These are phyloP conservation scores for Exophiala mesophila DNA, from an alignment of 2,329 filamentous ascomycete species.

Conservation along the genomic window DNA sequence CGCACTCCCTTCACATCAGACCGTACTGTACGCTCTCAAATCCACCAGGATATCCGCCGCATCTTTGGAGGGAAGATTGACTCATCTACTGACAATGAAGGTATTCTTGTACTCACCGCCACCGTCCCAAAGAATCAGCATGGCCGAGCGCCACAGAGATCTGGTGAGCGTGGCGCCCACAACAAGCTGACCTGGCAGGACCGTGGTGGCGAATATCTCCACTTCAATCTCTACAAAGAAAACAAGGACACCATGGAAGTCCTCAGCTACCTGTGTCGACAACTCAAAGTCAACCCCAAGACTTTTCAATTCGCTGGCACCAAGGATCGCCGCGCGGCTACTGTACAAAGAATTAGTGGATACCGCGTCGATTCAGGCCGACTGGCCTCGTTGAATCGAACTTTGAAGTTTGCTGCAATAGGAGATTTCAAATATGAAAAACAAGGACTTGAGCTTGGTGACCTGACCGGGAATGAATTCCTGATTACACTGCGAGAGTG, in stretches of 20 bases:
- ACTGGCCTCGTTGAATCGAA: constrained; percentile 59
- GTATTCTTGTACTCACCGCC: constrained; percentile 52
- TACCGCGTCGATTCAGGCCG: constrained; percentile 57
- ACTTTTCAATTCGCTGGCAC: constrained; percentile 79
- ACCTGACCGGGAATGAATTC: constrained; percentile 86
- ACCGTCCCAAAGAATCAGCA: constrained; percentile 26
- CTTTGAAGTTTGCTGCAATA: constrained; percentile 57
- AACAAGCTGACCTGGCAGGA: constrained; percentile 58
- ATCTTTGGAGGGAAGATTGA: constrained; percentile 77
- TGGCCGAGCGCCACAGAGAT: constrained; percentile 29
- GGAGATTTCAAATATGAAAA: constrained; percentile 78
- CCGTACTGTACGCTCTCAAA: constrained; percentile 56
- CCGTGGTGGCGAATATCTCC: constrained; percentile 72
- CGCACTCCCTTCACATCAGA: constrained; percentile 52
- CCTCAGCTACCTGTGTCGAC: constrained; percentile 67
- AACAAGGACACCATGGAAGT: constrained; percentile 97
- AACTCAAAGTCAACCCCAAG: constrained; percentile 64
- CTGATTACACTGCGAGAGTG: constrained; percentile 86
- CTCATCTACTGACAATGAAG: constrained; percentile 68
- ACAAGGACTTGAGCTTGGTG: constrained; percentile 71
- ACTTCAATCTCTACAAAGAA: constrained; percentile 92
- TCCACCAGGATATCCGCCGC: constrained; percentile 65
- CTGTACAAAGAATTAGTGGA: constrained; percentile 73
- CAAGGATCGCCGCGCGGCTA: constrained; percentile 83
- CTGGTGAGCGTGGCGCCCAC: constrained; percentile 29